Percentiles rank a stretch among this genome's conserved stretches.
Conservation (phyloP, 352 stramenopile species). For the Phytophthora meadii region DNA sequence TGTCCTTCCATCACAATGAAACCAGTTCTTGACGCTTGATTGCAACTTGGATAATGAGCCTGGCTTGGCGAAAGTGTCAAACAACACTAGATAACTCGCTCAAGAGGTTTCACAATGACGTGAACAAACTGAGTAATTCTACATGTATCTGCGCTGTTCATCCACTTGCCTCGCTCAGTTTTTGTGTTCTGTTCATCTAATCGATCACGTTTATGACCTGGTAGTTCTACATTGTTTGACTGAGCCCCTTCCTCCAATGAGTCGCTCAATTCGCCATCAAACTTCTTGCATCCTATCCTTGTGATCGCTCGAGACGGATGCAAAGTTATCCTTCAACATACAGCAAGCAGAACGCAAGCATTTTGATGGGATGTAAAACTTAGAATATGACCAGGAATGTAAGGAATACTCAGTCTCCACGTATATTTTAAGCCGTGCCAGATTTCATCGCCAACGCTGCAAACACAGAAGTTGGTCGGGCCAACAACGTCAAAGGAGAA, state of each 20-base stretch:
- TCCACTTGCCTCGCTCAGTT: not conserved
- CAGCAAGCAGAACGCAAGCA: too few relatives aligned
- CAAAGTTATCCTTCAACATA: too few relatives aligned
- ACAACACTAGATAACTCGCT: not conserved
- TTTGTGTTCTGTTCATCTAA: not conserved
- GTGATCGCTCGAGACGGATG: not conserved
- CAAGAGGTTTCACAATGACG: not conserved
- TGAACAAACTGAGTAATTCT: not conserved
- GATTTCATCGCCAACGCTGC: conserved; percentile 43
- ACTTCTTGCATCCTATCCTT: too few relatives aligned
- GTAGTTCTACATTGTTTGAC: too few relatives aligned
- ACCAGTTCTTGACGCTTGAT: not conserved
- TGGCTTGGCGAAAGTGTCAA: not conserved
- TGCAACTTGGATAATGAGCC: not conserved
- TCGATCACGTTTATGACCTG: not conserved
- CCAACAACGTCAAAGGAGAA: conserved; percentile 77
- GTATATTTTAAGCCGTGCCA: not conserved
- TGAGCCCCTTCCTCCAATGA: too few relatives aligned
- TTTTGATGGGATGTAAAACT: too few relatives aligned
- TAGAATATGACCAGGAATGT: too few relatives aligned
- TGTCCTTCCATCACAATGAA: conserved; percentile 7
- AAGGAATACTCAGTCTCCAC: too few relatives aligned
- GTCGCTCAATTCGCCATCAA: too few relatives aligned
- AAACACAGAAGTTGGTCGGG: conserved; percentile 80
- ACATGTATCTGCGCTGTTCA: not conserved